Evolutionary conservation across 768 basidiomycete species (phyloP).

Genomic region (Mycena haematopus): DNA sequence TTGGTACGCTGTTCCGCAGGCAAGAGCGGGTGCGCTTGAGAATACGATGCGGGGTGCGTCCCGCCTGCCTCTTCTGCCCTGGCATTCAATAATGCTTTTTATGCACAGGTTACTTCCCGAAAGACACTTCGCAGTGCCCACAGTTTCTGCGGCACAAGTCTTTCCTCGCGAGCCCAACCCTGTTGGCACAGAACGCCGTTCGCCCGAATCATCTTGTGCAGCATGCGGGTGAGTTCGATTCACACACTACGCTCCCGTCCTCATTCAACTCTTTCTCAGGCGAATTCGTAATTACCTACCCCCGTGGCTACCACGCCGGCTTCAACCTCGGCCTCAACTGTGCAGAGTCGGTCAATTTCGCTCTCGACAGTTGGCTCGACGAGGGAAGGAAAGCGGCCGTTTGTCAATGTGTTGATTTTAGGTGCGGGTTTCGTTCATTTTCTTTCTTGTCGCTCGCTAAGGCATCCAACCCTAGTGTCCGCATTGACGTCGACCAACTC

Average conservation of each 20-base stretch:
- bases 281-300: slow-evolving; percentile 97
- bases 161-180: slow-evolving; percentile 87
- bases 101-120: slow-evolving; percentile 86
- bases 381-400: slow-evolving; percentile 81
- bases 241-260: not conserved
- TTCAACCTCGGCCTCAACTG: slow-evolving; percentile 97
- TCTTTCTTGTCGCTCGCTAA: not conserved
- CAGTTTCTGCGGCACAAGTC: slow-evolving; percentile 98
- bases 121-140: slow-evolving; percentile 82
- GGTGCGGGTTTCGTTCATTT: slow-evolving; percentile 47
- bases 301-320: slow-evolving; percentile 94
- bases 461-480: slow-evolving; percentile 64
- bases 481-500: slow-evolving; percentile 91
- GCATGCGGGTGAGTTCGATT: slow-evolving; percentile 59
- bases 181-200: slow-evolving; percentile 80
- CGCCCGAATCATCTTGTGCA: slow-evolving; percentile 89
- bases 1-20: slow-evolving; percentile 97
- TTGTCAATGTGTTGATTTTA: slow-evolving; percentile 77
- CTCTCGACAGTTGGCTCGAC: slow-evolving; percentile 92
- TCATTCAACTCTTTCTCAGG: not conserved
- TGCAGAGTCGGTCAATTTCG: slow-evolving; percentile 97
- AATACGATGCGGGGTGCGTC: slow-evolving; percentile 82
- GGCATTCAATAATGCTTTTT: slow-evolving; percentile 1
- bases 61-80: not conserved
- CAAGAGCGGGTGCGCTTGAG: slow-evolving; percentile 82